A percentile compares a stretch with the other conserved stretches of the same genome.
phyloP scores from a whole-genome alignment of 352 stramenopile species.

The Phytophthora multivora region DNA sequence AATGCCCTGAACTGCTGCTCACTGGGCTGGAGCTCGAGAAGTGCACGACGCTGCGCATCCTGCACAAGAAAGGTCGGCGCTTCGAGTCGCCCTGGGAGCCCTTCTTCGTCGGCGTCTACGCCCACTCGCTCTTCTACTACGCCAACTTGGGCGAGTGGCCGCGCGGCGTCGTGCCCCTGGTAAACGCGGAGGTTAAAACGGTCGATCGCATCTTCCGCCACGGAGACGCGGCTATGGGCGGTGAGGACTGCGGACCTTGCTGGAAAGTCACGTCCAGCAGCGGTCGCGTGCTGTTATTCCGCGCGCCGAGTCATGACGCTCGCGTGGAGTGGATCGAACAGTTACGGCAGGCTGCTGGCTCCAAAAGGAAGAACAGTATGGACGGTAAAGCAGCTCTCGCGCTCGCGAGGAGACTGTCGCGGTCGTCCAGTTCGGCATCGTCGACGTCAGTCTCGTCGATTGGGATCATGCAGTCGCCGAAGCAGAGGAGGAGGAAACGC shows the following conservation, averaged over 20 bases:
- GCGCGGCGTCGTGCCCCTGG: slow-evolving; percentile 55
- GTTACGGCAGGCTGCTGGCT: slow-evolving; percentile 40
- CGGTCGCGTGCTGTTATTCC: slow-evolving; percentile 68
- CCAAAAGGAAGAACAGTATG: slow-evolving; percentile 26
- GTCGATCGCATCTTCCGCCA: slow-evolving; percentile 69
- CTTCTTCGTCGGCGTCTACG: slow-evolving; percentile 66
- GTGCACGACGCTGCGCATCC: slow-evolving; percentile 41
- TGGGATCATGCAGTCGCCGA: slow-evolving; percentile 23
- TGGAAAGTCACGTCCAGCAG: slow-evolving; percentile 71
- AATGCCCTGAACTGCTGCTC: slow-evolving; percentile 59
- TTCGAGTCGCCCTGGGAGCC: slow-evolving; percentile 71
- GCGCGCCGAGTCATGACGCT: slow-evolving; percentile 51
- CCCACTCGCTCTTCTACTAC: slow-evolving; percentile 71
- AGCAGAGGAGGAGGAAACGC: slow-evolving; percentile 22
- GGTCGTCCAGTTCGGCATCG: slow-evolving; percentile 37
- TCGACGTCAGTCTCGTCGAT: slow-evolving; percentile 21
- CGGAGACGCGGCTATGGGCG: slow-evolving; percentile 8
- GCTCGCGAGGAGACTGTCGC: slow-evolving; percentile 31
- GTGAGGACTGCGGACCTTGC: slow-evolving; percentile 70
- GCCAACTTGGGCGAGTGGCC: slow-evolving; percentile 55
- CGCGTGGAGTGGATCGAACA: slow-evolving; percentile 59
- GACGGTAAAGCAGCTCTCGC: slow-evolving; percentile 35
- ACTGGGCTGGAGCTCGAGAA: slow-evolving; percentile 52
- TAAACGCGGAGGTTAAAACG: slow-evolving; percentile 47
- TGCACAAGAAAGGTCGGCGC: slow-evolving; percentile 70